Evolutionary conservation across 2,329 filamentous ascomycete species (phyloP).

Genomic region (Orbilia brochopaga): DNA sequence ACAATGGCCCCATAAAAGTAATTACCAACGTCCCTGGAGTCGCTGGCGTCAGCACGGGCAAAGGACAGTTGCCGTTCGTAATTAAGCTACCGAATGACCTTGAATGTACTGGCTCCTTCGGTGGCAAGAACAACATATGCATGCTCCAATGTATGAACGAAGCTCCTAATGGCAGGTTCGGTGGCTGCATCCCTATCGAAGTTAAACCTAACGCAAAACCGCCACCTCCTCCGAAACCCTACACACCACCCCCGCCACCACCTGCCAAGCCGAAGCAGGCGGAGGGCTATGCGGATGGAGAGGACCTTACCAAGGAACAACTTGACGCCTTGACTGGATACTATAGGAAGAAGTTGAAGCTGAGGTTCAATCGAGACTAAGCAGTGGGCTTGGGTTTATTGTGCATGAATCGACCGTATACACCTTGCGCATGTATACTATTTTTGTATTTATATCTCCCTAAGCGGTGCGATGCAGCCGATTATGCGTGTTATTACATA

Average conservation of each 20-base stretch:
- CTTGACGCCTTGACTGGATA: not conserved
- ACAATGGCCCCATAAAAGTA: slow-evolving; percentile 58
- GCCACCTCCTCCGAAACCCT: slow-evolving; percentile 2
- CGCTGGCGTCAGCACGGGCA: slow-evolving; percentile 52
- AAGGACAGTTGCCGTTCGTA: slow-evolving; percentile 7
- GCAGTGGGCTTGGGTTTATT: no score
- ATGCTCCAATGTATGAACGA: slow-evolving; percentile 68
- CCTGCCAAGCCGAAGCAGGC: not conserved
- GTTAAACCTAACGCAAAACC: slow-evolving; percentile 57
- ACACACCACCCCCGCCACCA: not conserved
- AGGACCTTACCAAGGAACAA: not conserved
- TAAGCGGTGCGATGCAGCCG: no score
- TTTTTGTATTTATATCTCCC: no score
- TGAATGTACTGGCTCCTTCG: slow-evolving; percentile 64
- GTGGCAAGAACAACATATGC: slow-evolving; percentile 58
- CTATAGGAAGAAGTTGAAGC: not conserved
- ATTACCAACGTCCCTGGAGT: slow-evolving; percentile 67
- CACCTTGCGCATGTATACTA: no score
- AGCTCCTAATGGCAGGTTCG: slow-evolving; percentile 65
- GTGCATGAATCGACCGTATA: no score
- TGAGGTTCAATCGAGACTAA: not conserved
- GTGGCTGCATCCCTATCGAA: slow-evolving; percentile 66
- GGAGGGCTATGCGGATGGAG: not conserved
- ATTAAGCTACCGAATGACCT: slow-evolving; percentile 22
- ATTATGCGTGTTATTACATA: no score